Conservation (phyloP, 2,329 filamentous ascomycete species). For the Talaromyces sp. region DNA sequence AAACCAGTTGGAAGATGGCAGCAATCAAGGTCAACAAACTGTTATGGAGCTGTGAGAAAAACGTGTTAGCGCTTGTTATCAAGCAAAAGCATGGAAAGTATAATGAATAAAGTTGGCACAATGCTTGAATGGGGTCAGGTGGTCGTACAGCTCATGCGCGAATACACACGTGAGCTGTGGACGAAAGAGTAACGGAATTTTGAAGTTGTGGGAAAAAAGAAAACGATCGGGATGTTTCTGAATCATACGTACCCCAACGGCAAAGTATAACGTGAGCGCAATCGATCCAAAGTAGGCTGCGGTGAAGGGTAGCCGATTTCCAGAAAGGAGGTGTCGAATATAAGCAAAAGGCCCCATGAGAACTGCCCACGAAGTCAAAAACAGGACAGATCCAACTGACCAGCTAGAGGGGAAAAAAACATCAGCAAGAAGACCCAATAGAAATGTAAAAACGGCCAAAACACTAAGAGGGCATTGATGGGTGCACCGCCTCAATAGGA, state of each 20-base stretch:
- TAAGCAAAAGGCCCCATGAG: slow-evolving; percentile 90
- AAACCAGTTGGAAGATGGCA: slow-evolving; percentile 75
- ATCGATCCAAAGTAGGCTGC: slow-evolving; percentile 94
- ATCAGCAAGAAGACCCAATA: not conserved
- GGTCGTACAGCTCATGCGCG: not conserved
- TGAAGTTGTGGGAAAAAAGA: slow-evolving; percentile 12
- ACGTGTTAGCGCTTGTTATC: slow-evolving; percentile 16
- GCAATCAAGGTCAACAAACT: slow-evolving; percentile 82
- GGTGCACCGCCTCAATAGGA: not conserved
- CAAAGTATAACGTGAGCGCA: slow-evolving; percentile 82
- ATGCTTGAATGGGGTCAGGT: not conserved
- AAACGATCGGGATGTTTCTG: not conserved
- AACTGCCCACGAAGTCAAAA: slow-evolving; percentile 87
- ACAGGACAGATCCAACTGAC: slow-evolving; percentile 87
- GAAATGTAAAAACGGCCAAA: not conserved
- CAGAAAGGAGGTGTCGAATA: slow-evolving; percentile 75
- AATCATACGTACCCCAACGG: slow-evolving; percentile 70
- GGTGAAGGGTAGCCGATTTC: slow-evolving; percentile 83
- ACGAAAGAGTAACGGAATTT: not conserved
- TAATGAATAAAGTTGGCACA: slow-evolving; percentile 1
- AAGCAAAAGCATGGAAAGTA: slow-evolving; percentile 10
- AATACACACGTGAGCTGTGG: not conserved
- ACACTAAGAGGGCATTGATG: not conserved
- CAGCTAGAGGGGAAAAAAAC: slow-evolving; percentile 60
- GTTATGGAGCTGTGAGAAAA: slow-evolving; percentile 63